A percentile compares a stretch with the other conserved stretches of the same genome.
phyloP scores from a whole-genome alignment of 805 yeast species.

The Candida caryicola region DNA sequence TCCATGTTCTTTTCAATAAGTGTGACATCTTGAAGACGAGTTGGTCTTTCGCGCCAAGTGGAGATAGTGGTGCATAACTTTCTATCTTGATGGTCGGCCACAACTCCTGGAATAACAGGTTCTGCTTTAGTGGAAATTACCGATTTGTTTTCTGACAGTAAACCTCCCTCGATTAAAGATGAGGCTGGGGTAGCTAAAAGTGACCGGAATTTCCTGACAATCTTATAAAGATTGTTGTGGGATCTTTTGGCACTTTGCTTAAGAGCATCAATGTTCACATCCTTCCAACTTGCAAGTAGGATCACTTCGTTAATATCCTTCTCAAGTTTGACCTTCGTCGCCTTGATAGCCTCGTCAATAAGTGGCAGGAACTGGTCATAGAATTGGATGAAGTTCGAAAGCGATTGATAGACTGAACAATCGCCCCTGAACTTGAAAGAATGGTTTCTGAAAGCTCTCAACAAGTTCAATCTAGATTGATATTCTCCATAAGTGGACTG shows the following conservation, averaged over 20 bases:
- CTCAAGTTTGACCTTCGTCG: slow-evolving; percentile 54
- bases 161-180: slow-evolving; percentile 58
- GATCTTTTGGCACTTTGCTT: slow-evolving; percentile 92
- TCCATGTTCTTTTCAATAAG: slow-evolving; percentile 57
- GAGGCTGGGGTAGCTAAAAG: slow-evolving; percentile 52
- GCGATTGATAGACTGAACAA: slow-evolving; percentile 32
- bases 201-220: slow-evolving; percentile 76
- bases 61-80: slow-evolving; percentile 33
- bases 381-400: slow-evolving; percentile 58
- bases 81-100: slow-evolving; percentile 8
- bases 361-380: slow-evolving; percentile 61
- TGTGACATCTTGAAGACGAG: slow-evolving; percentile 49
- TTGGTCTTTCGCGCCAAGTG: slow-evolving; percentile 56
- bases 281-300: slow-evolving; percentile 93
- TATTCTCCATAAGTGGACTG: slow-evolving; percentile 79
- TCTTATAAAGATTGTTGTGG: slow-evolving; percentile 78
- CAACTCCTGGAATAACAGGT: slow-evolving; percentile 10
- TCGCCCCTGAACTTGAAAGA: slow-evolving; percentile 27
- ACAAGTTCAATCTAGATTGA: slow-evolving; percentile 51
- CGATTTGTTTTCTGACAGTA: slow-evolving; percentile 20
- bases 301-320: slow-evolving; percentile 85
- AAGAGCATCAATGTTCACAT: slow-evolving; percentile 87
- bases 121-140: slow-evolving; percentile 5
- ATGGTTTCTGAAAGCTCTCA: slow-evolving; percentile 65
- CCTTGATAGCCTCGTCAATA: slow-evolving; percentile 45